These are phyloP conservation scores for Miscanthus lutarioriparius DNA, from an alignment of 176 grass and related monocot species.

Conservation along the genomic window DNA sequence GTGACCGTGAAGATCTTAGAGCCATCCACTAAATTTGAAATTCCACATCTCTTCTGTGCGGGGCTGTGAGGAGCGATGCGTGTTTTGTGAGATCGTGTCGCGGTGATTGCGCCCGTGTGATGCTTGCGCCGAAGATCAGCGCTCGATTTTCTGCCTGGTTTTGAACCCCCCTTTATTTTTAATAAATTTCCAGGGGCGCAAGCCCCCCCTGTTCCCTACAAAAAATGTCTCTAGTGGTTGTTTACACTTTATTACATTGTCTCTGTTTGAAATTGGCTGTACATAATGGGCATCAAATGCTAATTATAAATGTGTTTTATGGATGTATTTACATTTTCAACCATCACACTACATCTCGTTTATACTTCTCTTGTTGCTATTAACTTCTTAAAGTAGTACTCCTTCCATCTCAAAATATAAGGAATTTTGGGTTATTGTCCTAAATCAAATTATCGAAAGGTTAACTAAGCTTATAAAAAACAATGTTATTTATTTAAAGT, in stretches of 20 bases:
- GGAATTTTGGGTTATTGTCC: no score
- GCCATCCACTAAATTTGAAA: not conserved
- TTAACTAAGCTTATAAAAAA: no score
- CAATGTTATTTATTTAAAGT: no score
- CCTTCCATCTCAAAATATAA: no score
- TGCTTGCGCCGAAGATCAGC: not conserved
- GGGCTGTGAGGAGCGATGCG: not conserved
- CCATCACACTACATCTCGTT: not conserved
- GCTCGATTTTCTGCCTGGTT: slow-evolving; percentile 4
- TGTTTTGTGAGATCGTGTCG: slow-evolving; percentile 26
- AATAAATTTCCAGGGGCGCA: no score
- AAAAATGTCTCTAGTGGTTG: not conserved
- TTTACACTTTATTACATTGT: not conserved
- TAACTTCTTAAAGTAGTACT: no score
- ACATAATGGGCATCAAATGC: not conserved
- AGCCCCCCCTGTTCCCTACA: no score
- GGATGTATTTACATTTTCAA: not conserved
- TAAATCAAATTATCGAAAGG: no score
- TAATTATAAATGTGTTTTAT: not conserved
- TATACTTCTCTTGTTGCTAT: not conserved
- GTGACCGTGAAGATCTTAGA: not conserved
- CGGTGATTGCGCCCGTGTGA: slow-evolving; percentile 11
- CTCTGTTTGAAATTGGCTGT: not conserved
- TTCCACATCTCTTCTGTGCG: not conserved
- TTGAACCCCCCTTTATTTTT: no score